A percentile compares a stretch with the other conserved stretches of the same genome.
Evolutionary conservation across 192 early-diverging fungal species (phyloP).

Genomic region (Linnemannia hyalina): DNA sequence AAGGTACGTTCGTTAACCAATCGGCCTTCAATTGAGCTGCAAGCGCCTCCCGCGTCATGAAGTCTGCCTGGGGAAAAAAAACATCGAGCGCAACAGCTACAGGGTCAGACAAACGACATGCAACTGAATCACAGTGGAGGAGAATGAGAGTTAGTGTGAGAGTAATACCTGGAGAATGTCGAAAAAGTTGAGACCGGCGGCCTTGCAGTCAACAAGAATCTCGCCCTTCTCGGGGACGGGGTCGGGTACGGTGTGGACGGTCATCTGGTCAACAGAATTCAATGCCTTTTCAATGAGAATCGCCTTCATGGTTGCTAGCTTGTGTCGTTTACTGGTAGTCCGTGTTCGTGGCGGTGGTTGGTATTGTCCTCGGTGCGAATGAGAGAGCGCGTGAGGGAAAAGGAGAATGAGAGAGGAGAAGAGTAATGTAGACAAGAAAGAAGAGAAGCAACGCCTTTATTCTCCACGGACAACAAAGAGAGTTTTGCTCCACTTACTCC

Average conservation of each 20-base stretch:
- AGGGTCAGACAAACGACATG: not conserved
- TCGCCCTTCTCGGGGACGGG: constrained; percentile 69
- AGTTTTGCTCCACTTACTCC: not conserved
- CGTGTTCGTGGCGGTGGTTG: not conserved
- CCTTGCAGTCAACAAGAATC: constrained; percentile 76
- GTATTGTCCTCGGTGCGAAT: not conserved
- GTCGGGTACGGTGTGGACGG: constrained; percentile 69
- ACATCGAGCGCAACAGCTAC: no score
- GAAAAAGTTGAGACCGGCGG: constrained; percentile 80
- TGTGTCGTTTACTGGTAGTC: not conserved
- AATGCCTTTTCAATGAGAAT: constrained; percentile 71
- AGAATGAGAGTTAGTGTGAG: no score
- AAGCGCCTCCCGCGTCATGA: not conserved
- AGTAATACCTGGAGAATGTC: constrained; percentile 74
- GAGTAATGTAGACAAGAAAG: not conserved
- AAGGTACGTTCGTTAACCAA: not conserved
- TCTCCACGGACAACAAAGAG: not conserved
- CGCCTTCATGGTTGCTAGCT: constrained; percentile 36
- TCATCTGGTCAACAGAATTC: constrained; percentile 65
- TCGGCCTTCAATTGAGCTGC: not conserved
- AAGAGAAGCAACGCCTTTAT: not conserved
- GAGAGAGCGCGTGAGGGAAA: not conserved
- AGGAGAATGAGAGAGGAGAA: not conserved
- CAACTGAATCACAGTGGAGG: not conserved
- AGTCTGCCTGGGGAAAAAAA: no score